Percentiles rank a stretch among this genome's conserved stretches.
Conservation (phyloP, 257 asterid species). For the Jacaranda copaia region DNA sequence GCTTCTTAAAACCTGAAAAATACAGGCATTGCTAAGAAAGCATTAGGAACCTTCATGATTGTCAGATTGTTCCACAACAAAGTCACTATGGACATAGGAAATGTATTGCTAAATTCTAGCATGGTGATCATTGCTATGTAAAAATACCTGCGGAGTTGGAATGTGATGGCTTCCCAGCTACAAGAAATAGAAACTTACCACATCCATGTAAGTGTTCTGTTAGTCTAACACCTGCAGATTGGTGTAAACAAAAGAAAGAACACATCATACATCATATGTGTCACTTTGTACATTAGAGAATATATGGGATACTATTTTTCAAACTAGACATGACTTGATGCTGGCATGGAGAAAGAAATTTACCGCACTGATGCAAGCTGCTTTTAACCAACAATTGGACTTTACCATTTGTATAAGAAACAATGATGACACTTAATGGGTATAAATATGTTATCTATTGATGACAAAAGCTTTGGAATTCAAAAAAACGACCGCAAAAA, state of each 20-base stretch:
- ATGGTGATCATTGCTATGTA: not conserved
- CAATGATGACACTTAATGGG: not conserved
- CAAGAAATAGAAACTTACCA: slow-evolving; percentile 56
- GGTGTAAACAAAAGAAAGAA: slow-evolving; percentile 1
- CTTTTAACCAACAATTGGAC: not conserved
- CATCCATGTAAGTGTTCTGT: slow-evolving; percentile 55
- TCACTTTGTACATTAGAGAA: not conserved
- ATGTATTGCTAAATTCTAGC: not conserved
- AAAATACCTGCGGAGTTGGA: slow-evolving; percentile 52
- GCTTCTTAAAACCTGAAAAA: slow-evolving; percentile 73
- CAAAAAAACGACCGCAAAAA: not conserved
- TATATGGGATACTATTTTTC: not conserved
- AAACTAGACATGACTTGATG: not conserved
- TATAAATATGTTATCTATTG: not conserved
- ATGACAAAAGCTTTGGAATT: slow-evolving; percentile 25
- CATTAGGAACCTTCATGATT: not conserved
- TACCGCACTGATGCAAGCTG: not conserved
- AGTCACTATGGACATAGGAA: not conserved
- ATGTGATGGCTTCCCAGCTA: slow-evolving; percentile 52
- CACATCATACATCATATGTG: not conserved
- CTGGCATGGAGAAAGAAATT: not conserved
- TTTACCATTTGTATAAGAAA: not conserved
- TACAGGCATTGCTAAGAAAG: slow-evolving; percentile 8
- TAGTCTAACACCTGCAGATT: slow-evolving; percentile 54
- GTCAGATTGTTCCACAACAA: slow-evolving; percentile 3